These are phyloP conservation scores for Musa troglodytarum DNA, from an alignment of 176 grass and related monocot species.

Conservation along the genomic window DNA sequence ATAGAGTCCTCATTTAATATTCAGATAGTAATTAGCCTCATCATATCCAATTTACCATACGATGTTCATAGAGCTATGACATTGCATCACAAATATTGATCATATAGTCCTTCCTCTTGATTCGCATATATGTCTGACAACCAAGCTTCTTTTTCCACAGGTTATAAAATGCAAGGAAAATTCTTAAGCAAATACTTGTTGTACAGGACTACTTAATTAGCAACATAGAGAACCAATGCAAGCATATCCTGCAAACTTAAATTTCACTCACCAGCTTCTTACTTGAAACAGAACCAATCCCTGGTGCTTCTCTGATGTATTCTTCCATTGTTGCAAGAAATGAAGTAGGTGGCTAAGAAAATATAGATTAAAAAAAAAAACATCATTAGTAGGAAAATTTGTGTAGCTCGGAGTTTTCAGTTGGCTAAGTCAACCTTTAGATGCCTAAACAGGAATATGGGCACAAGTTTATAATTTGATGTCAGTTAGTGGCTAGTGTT, in stretches of 20 bases:
- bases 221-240: background rate
- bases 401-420: background rate
- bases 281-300: constrained; percentile 20
- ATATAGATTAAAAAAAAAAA: background rate
- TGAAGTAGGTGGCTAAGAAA: constrained; percentile 77
- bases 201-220: background rate
- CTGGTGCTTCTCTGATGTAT: constrained; percentile 93
- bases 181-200: background rate
- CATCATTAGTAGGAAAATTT: background rate
- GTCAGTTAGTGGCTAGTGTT: background rate
- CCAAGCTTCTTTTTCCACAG: background rate
- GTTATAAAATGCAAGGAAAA: background rate
- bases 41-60: no score
- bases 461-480: background rate
- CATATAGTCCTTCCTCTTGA: background rate
- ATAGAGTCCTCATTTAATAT: no score
- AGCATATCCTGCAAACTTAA: background rate
- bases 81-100: background rate
- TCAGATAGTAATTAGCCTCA: no score
- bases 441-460: background rate
- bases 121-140: background rate
- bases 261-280: constrained; percentile 59
- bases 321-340: constrained; percentile 94
- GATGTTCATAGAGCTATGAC: no score
- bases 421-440: background rate